Evolutionary conservation across 1,284 basidiomycete species (phyloP), one percentile per base, ranked within the genome.

Genomic region (Volvariella volvacea): DNA sequence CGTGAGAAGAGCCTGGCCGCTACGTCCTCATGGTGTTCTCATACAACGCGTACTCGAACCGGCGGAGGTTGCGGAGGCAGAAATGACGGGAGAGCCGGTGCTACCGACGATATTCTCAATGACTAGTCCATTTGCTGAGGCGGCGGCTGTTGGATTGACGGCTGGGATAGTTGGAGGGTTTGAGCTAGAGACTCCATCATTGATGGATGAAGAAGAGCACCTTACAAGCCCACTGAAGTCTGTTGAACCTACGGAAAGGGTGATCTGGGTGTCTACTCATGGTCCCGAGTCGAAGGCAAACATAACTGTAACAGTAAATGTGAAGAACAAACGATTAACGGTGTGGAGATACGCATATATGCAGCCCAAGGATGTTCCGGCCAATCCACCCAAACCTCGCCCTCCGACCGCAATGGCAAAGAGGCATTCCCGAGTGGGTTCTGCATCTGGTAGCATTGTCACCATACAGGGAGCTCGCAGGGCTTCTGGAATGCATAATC

Each of bases 21-120:
- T 91, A 4, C 71, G 71, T 47, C 84, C 84, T 1, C 77, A 83
- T 49, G 88, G 89, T 2, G 72, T 90, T 17, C 68, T 89, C 59
- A 74, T 92, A 32, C 88, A 92, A 57, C 73, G 90, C n/a, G 74
- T 78, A 3, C 65, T 88, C 38, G 83, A 85, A 50, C 68, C 72
- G 2, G 64, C 63, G 14, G 87, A 92, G 57, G 56, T 84, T 7
- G 71, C 78, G 22, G 87, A 89, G 47, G 76, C 78, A 4, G 76
- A 77, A 43, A 58, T 69, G 17, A 78, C 78, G 0, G 78, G 76
- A 14, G 78, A 83, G 33, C 67, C 76, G 9, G 68, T 78, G 0
- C 69, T 91, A 17, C 88, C 88, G 0, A 83, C 84, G 2, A 71
- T 93, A 19, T 92, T 88, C 61, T 79, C 83, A 7, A 67, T 93